A percentile compares a stretch with the other conserved stretches of the same genome.
phyloP scores from a whole-genome alignment of 1,284 basidiomycete genomes.

The Papiliotrema flavescens region DNA sequence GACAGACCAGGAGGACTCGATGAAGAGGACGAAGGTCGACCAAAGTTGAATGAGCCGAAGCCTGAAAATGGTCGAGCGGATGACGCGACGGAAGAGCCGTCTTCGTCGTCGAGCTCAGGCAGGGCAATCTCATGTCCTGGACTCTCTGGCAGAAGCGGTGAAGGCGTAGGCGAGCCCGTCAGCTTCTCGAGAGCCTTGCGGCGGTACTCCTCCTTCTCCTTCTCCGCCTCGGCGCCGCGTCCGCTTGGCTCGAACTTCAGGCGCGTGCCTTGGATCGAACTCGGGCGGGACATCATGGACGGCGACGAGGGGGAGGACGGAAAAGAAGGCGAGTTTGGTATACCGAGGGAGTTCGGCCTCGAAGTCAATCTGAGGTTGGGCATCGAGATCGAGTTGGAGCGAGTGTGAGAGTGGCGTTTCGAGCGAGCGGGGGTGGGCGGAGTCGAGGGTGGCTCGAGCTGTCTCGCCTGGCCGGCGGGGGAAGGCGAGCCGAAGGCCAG shows the following conservation, averaged over 20 bases:
- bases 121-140: constrained; percentile 31
- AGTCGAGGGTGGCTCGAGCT: constrained; percentile 15
- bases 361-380: constrained; percentile 39
- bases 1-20: constrained; percentile 16
- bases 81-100: constrained; percentile 28
- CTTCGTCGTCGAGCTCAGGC: constrained; percentile 43
- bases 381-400: constrained; percentile 45
- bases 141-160: constrained; percentile 2
- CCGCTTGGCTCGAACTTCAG: constrained; percentile 45
- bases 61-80: constrained; percentile 34
- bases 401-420: constrained; percentile 43
- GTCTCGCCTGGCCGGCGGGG: constrained; percentile 3
- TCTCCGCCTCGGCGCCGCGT: constrained; percentile 39
- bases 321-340: constrained; percentile 30
- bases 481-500: constrained; percentile 17
- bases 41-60: constrained; percentile 19
- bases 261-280: constrained; percentile 18
- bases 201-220: constrained; percentile 40
- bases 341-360: constrained; percentile 33
- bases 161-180: constrained; percentile 19
- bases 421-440: constrained; percentile 24
- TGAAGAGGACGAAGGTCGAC: constrained; percentile 25
- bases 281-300: constrained; percentile 1
- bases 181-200: constrained; percentile 43
- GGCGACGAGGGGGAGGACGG: constrained; percentile 33